A percentile compares a stretch with the other conserved stretches of the same genome.
phyloP scores from a whole-genome alignment of 2,329 filamentous ascomycete genomes.

The Verticillium klebahnii region DNA sequence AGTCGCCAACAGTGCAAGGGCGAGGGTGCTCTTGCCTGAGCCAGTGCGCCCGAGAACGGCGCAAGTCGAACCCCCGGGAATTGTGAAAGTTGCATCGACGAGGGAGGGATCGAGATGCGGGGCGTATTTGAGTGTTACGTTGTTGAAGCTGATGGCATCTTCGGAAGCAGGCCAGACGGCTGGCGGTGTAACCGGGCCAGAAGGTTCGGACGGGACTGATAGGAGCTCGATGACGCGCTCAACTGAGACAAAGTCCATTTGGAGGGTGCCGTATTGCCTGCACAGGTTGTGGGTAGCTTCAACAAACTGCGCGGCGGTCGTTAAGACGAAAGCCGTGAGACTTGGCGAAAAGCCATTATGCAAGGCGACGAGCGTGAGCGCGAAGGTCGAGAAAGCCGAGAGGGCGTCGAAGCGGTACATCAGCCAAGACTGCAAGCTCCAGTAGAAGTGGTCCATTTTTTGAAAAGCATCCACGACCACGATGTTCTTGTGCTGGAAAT shows the following conservation, averaged over 20 bases:
- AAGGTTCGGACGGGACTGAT: conserved; percentile 69
- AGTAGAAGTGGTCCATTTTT: conserved; percentile 95
- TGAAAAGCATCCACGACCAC: conserved; percentile 83
- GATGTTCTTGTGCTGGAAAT: conserved; percentile 78
- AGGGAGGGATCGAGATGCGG: conserved; percentile 72
- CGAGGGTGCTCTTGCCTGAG: conserved; percentile 79
- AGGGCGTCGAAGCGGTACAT: conserved; percentile 72
- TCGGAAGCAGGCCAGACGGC: conserved; percentile 70
- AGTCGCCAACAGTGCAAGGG: conserved; percentile 53
- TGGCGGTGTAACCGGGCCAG: conserved; percentile 63
- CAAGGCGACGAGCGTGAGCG: conserved; percentile 69
- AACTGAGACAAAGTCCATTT: conserved; percentile 89
- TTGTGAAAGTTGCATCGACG: conserved; percentile 62
- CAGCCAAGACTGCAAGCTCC: conserved; percentile 82
- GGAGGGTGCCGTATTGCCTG: conserved; percentile 74
- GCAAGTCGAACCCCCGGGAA: conserved; percentile 60
- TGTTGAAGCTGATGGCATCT: conserved; percentile 70
- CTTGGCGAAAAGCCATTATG: conserved; percentile 72
- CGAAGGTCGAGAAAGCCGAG: conserved; percentile 68
- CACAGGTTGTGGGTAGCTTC: conserved; percentile 69
- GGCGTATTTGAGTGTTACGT: conserved; percentile 76
- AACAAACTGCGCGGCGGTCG: conserved; percentile 66
- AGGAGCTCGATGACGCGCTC: conserved; percentile 81
- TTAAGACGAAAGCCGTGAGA: conserved; percentile 77
- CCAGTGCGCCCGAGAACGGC: conserved; percentile 77